Evolutionary conservation across 768 basidiomycete species (phyloP).

Genomic region (Mrakia hoshinonis): DNA sequence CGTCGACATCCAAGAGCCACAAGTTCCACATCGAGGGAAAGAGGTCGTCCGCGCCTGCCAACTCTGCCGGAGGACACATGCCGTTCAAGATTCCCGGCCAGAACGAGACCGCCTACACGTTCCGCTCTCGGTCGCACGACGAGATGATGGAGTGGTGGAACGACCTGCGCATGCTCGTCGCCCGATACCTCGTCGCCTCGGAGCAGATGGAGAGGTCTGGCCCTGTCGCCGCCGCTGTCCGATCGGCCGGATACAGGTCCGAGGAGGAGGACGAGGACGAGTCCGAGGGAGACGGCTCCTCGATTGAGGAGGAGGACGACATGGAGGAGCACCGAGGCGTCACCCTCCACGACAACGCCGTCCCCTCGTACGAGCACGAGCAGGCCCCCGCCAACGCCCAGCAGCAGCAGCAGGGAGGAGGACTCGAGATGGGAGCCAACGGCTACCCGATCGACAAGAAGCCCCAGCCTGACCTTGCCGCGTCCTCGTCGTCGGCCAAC

Average conservation of each 20-base stretch:
- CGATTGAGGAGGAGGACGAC: conserved; percentile 49
- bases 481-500: not conserved
- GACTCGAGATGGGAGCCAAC: conserved; percentile 48
- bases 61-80: conserved; percentile 34
- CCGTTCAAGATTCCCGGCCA: conserved; percentile 45
- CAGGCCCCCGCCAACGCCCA: conserved; percentile 42
- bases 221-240: conserved; percentile 83
- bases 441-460: conserved; percentile 47
- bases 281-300: conserved; percentile 52
- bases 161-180: conserved; percentile 85
- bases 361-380: conserved; percentile 43
- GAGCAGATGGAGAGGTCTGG: conserved; percentile 88
- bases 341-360: conserved; percentile 16
- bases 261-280: conserved; percentile 45
- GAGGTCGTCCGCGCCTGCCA: conserved; percentile 51
- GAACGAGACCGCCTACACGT: conserved; percentile 63
- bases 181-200: conserved; percentile 83
- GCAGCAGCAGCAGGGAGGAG: conserved; percentile 44
- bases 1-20: conserved; percentile 56
- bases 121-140: conserved; percentile 77
- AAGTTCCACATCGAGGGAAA: conserved; percentile 96
- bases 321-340: conserved; percentile 43
- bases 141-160: conserved; percentile 99
- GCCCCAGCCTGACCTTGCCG: not conserved
- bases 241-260: conserved; percentile 63